phyloP scores from a whole-genome alignment of 768 basidiomycete species.

The Phylloporus arenicola region DNA sequence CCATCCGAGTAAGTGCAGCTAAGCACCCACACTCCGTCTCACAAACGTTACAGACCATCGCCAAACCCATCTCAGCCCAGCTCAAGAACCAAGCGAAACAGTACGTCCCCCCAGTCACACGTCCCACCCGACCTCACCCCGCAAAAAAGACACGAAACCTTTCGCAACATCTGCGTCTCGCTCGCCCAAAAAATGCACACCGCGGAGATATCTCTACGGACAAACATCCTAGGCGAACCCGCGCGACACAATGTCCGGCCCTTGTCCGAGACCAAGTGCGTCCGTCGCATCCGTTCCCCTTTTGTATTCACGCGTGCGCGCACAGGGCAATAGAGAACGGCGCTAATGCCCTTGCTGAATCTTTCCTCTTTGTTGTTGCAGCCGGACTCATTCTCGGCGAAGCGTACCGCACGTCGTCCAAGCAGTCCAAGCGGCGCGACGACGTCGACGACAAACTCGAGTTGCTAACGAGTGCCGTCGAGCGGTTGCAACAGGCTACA shows the following conservation, averaged over 20 bases:
- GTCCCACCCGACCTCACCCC: neutral
- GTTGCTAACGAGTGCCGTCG: conserved; percentile 42
- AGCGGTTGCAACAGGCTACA: conserved; percentile 41
- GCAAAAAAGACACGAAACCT: conserved; percentile 56
- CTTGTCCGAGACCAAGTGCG: conserved; percentile 68
- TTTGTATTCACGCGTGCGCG: neutral
- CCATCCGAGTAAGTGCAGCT: conserved; percentile 54
- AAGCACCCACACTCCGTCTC: neutral
- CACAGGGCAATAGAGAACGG: conserved; percentile 79
- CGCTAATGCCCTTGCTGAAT: conserved; percentile 79
- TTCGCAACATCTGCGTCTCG: conserved; percentile 63
- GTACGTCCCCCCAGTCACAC: conserved; percentile 36
- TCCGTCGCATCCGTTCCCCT: neutral
- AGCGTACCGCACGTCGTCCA: conserved; percentile 68
- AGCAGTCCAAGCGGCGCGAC: conserved; percentile 63
- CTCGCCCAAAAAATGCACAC: conserved; percentile 77
- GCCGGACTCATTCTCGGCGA: conserved; percentile 71
- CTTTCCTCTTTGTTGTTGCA: conserved; percentile 77
- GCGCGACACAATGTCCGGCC: conserved; percentile 62
- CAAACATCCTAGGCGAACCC: conserved; percentile 72
- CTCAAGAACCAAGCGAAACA: conserved; percentile 69
- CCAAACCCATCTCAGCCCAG: conserved; percentile 70
- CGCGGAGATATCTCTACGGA: conserved; percentile 65
- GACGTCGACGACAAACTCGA: conserved; percentile 69
- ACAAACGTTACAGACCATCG: conserved; percentile 53